Evolutionary conservation across 2,329 filamentous ascomycete genomes (phyloP), one percentile per base, ranked within the genome.

Genomic region (Cryphonectria parasitica): DNA sequence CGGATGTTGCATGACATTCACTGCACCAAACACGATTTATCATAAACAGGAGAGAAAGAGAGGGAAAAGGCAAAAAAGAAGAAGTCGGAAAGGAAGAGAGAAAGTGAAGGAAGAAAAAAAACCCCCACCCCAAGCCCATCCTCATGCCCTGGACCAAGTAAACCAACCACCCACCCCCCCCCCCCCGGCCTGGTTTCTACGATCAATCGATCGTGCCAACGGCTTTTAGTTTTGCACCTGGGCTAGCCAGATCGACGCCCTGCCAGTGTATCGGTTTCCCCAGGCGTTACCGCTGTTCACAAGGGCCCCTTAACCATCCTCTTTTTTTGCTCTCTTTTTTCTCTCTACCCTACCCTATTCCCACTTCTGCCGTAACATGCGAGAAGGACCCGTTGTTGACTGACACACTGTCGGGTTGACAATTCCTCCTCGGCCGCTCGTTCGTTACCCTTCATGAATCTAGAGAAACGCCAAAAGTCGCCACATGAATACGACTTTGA

Each of bases 361-460:
- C 68, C 65, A 70, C 52, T 72, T 70, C 64, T 63, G 65, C 61
- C 65, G 68, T 45, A 64, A 64, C 65, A 64, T 65, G 60, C 65
- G 49, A 66, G 56, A 69, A 31, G 60, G 63, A 62, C 63, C 41
- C 71, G 34, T 41, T 66, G 68, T 72, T 71, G 71, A 68, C 71
- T 72, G 71, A 72, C 71, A 68, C 43, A 64, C 36, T 62, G 71
- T 72, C 66, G 69, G 66, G 41, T 72, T 63, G 69, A 70, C 69
- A 72, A 69, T 66, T 34, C 34, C 34, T 34, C 68, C 61, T 69
- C 69, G 52, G 54, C 69, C 49, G 56, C 69, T 68, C 56, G 66
- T 56, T 54, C 39, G 17, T 36, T 64, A 65, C 61, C 69, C 66
- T 72, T 72, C 69, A 72, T 72, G 71, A 68, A 56, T 71, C 41